Percentiles rank a stretch among this genome's conserved stretches.
These are phyloP conservation scores for Coffea eugenioides DNA, from an alignment of 257 asterid species.

Conservation along the genomic window DNA sequence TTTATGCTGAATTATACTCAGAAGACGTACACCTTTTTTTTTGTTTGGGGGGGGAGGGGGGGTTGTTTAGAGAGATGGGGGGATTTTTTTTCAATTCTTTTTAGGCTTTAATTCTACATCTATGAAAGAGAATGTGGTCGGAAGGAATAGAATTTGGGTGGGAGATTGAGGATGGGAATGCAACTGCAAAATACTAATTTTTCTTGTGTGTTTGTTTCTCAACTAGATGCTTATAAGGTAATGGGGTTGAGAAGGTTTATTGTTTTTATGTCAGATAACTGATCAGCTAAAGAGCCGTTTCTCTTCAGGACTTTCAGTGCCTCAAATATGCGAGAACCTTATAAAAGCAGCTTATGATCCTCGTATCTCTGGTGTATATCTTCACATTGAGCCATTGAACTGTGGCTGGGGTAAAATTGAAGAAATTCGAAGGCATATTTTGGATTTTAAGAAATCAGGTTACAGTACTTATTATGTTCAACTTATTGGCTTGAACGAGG, in stretches of 20 bases:
- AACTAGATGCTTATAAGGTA: background rate
- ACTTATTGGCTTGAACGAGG: background rate
- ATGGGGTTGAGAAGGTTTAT: conserved; percentile 6
- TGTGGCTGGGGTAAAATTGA: conserved; percentile 99
- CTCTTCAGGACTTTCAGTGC: conserved; percentile 87
- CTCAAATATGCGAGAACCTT: conserved; percentile 91
- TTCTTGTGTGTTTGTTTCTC: background rate
- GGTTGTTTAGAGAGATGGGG: background rate
- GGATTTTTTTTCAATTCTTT: no score
- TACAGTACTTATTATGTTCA: background rate
- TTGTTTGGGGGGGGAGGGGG: background rate
- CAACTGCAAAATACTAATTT: background rate
- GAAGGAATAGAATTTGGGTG: background rate
- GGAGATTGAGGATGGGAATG: background rate
- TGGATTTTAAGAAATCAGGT: conserved; percentile 95
- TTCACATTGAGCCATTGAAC: conserved; percentile 78
- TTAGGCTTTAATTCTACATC: background rate
- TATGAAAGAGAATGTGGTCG: background rate
- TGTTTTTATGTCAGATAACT: conserved; percentile 62
- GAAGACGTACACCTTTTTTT: background rate
- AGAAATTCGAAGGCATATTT: conserved; percentile 88
- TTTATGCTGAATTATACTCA: no score
- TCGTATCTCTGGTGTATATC: conserved; percentile 86
- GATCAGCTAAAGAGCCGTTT: conserved; percentile 97
- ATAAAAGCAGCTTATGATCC: conserved; percentile 97